A percentile compares a stretch with the other conserved stretches of the same genome.
Evolutionary conservation across 768 basidiomycete genomes (phyloP).

Genomic region (Kwoniella mangroviensis): DNA sequence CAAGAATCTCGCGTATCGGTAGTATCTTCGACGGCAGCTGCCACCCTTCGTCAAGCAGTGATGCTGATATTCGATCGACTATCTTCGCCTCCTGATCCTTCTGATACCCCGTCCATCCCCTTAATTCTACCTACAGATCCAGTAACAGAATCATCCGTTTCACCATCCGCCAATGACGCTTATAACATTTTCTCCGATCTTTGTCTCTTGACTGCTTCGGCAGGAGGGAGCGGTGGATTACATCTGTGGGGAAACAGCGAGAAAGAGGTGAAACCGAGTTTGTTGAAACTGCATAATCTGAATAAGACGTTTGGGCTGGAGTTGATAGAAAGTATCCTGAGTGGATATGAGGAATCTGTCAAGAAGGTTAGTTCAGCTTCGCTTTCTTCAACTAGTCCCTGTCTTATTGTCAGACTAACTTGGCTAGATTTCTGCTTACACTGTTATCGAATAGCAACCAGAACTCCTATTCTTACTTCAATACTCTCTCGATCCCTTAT

Average conservation of each 20-base stretch:
- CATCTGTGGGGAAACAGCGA: constrained; percentile 36
- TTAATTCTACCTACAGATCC: constrained; percentile 35
- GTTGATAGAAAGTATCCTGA: constrained; percentile 92
- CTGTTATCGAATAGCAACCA: constrained; percentile 64
- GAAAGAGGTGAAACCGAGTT: constrained; percentile 70
- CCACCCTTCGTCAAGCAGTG: constrained; percentile 90
- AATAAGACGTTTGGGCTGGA: constrained; percentile 97
- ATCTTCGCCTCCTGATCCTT: constrained; percentile 21
- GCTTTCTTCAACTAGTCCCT: not conserved
- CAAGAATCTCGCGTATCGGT: constrained; percentile 95
- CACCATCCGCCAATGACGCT: constrained; percentile 79
- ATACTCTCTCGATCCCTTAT: constrained; percentile 85
- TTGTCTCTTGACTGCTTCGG: constrained; percentile 70
- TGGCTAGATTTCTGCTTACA: no score
- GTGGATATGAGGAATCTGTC: constrained; percentile 54
- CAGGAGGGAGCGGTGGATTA: constrained; percentile 21
- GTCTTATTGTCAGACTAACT: no score
- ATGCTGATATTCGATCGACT: constrained; percentile 99
- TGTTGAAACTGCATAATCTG: constrained; percentile 78
- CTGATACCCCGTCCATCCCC: constrained; percentile 13
- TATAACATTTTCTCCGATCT: constrained; percentile 90
- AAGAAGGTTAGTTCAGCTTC: constrained; percentile 64
- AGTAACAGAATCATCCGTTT: constrained; percentile 60
- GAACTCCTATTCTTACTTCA: constrained; percentile 85
- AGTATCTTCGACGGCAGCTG: constrained; percentile 95